These are phyloP conservation scores for Chrysosporium keratinophilum DNA, from an alignment of 2,329 filamentous ascomycete genomes.

Conservation along the genomic window DNA sequence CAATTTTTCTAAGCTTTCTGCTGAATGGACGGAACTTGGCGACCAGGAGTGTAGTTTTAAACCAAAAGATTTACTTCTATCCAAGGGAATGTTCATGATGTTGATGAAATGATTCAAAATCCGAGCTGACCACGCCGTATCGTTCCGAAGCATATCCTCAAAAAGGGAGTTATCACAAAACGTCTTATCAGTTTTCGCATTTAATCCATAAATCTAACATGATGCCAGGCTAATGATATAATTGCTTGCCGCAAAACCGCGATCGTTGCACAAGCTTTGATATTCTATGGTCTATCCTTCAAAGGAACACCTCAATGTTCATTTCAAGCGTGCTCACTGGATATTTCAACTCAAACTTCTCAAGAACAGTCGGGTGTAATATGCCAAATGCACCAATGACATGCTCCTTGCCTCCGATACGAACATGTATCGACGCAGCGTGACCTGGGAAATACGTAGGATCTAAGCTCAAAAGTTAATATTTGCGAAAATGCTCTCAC, in stretches of 20 bases:
- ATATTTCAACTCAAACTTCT: constrained; percentile 87
- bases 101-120: constrained; percentile 1
- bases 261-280: background rate
- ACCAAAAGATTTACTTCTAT: constrained; percentile 6
- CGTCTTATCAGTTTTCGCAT: background rate
- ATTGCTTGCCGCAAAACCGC: background rate
- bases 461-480: constrained; percentile 38
- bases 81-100: constrained; percentile 1
- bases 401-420: constrained; percentile 60
- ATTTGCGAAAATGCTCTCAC: background rate
- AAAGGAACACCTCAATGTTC: constrained; percentile 89
- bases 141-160: background rate
- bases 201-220: background rate
- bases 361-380: constrained; percentile 80
- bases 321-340: constrained; percentile 90
- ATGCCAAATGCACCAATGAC: constrained; percentile 88
- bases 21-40: constrained; percentile 9
- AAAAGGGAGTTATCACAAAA: background rate
- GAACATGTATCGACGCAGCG: constrained; percentile 71
- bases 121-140: background rate
- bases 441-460: constrained; percentile 86
- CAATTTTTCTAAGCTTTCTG: constrained; percentile 4
- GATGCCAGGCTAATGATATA: background rate
- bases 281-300: constrained; percentile 12
- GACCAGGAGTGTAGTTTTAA: constrained; percentile 12